These are phyloP conservation scores for Tanozyma kutaoensis DNA, from an alignment of 805 yeast species.

Conservation along the genomic window DNA sequence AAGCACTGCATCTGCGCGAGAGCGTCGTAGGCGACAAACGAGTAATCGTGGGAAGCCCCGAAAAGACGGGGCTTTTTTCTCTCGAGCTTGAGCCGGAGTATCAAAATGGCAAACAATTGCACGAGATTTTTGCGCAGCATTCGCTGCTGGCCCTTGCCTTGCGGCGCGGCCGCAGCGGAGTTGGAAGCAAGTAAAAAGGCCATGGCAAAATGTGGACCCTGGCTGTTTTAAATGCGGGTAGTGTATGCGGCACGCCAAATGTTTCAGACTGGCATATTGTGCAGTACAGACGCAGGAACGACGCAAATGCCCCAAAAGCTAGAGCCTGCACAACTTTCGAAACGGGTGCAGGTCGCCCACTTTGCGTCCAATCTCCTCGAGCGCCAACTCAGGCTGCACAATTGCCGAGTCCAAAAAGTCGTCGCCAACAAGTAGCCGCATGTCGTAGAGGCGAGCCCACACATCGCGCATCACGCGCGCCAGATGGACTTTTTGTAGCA, in stretches of 20 bases:
- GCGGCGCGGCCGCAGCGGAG: background rate
- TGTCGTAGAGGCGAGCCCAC: conserved; percentile 60
- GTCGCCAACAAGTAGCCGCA: conserved; percentile 40
- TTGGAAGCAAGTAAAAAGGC: background rate
- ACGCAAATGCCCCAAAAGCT: background rate
- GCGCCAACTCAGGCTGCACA: conserved; percentile 36
- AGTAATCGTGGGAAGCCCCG: conserved; percentile 23
- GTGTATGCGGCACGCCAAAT: too few species aligned
- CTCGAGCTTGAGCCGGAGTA: conserved; percentile 23
- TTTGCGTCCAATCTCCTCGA: conserved; percentile 33
- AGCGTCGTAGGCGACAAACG: conserved; percentile 43
- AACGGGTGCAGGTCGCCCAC: conserved; percentile 5
- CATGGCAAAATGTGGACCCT: background rate
- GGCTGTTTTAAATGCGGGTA: too few species aligned
- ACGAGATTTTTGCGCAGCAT: conserved; percentile 36
- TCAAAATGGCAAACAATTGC: conserved; percentile 40
- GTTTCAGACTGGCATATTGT: too few species aligned
- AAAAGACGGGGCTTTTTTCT: conserved; percentile 7
- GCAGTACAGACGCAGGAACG: background rate
- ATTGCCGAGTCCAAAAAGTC: conserved; percentile 35
- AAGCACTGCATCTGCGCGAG: conserved; percentile 36
- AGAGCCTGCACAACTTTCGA: conserved; percentile 5
- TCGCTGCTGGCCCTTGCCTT: background rate
- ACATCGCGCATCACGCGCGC: conserved; percentile 46
- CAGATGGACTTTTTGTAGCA: conserved; percentile 42